Conservation (phyloP, 2,329 filamentous ascomycete species). For the Apiospora malaysiana region DNA sequence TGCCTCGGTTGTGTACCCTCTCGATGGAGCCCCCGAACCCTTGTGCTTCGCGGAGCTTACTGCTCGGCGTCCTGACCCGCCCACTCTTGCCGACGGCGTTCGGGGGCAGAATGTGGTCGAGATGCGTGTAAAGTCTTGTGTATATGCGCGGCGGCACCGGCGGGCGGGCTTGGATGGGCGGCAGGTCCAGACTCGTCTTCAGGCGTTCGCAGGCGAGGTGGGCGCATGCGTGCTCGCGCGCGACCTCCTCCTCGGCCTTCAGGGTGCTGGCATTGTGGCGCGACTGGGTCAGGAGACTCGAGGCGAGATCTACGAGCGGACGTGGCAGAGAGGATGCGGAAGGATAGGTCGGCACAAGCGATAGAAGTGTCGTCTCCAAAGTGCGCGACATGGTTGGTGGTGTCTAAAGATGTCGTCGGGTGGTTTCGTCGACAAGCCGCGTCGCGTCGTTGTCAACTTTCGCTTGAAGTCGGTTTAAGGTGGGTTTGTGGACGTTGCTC, state of each 20-base stretch:
- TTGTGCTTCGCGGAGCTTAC: slow-evolving; percentile 42
- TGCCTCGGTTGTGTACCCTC: slow-evolving; percentile 47
- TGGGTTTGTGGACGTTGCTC: slow-evolving; percentile 5
- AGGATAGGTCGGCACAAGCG: slow-evolving; percentile 75
- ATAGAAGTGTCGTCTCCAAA: slow-evolving; percentile 75
- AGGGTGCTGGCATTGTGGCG: slow-evolving; percentile 77
- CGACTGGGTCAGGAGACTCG: slow-evolving; percentile 80
- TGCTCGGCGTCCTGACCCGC: slow-evolving; percentile 40
- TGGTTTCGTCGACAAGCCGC: background rate
- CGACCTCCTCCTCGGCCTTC: slow-evolving; percentile 86
- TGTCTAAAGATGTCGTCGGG: background rate
- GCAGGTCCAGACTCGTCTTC: slow-evolving; percentile 77
- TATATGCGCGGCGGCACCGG: slow-evolving; percentile 83
- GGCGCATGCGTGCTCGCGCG: slow-evolving; percentile 82
- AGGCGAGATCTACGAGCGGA: slow-evolving; percentile 73
- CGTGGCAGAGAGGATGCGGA: slow-evolving; percentile 68
- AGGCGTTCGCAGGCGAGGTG: slow-evolving; percentile 89
- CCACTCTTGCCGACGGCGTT: slow-evolving; percentile 33
- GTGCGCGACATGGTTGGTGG: slow-evolving; percentile 69
- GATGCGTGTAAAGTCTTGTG: slow-evolving; percentile 80
- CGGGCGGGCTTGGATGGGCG: slow-evolving; percentile 75
- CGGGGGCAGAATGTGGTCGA: slow-evolving; percentile 72
- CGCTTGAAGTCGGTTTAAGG: slow-evolving; percentile 11
- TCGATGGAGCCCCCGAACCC: slow-evolving; percentile 39
- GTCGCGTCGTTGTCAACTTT: background rate